These are phyloP conservation scores for Stentor roeselii DNA, from an alignment of 73 alveolate genomes.

Conservation along the genomic window DNA sequence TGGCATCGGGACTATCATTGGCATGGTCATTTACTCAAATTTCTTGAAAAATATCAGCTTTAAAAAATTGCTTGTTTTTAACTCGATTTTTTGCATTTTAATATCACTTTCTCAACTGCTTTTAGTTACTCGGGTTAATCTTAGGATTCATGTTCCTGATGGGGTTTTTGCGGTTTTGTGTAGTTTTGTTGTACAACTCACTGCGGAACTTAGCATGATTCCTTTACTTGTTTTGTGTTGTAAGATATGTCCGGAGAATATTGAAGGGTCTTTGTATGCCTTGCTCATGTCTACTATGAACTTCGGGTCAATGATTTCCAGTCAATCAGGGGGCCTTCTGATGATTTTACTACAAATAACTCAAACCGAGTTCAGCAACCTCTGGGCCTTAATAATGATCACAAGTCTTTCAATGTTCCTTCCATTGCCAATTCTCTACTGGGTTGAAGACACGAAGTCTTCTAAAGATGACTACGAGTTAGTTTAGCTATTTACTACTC, in stretches of 20 bases:
- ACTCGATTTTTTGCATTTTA: conserved; percentile 46
- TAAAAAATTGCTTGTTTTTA: conserved; percentile 43
- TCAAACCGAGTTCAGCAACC: conserved; percentile 45
- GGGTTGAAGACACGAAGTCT: background rate
- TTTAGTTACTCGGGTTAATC: conserved; percentile 48
- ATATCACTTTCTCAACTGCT: conserved; percentile 42
- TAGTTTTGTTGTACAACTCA: conserved; percentile 39
- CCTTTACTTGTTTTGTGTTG: conserved; percentile 81
- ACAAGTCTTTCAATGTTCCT: conserved; percentile 32
- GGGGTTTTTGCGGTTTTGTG: conserved; percentile 35
- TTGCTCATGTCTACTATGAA: conserved; percentile 69
- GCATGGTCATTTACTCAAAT: conserved; percentile 52
- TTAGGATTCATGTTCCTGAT: conserved; percentile 49
- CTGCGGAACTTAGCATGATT: conserved; percentile 65
- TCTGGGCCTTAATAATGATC: conserved; percentile 60
- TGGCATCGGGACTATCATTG: conserved; percentile 56
- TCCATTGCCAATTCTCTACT: conserved; percentile 2
- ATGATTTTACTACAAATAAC: conserved; percentile 60
- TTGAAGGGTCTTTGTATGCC: conserved; percentile 84
- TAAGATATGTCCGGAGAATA: conserved; percentile 72
- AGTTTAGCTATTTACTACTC: conserved; percentile 35
- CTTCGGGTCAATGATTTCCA: conserved; percentile 64
- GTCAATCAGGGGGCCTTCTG: conserved; percentile 67
- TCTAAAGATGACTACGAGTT: background rate
- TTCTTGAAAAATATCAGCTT: conserved; percentile 53